Conservation (phyloP, 495 filamentous ascomycete genomes). For the Daldinia caldariorum region DNA sequence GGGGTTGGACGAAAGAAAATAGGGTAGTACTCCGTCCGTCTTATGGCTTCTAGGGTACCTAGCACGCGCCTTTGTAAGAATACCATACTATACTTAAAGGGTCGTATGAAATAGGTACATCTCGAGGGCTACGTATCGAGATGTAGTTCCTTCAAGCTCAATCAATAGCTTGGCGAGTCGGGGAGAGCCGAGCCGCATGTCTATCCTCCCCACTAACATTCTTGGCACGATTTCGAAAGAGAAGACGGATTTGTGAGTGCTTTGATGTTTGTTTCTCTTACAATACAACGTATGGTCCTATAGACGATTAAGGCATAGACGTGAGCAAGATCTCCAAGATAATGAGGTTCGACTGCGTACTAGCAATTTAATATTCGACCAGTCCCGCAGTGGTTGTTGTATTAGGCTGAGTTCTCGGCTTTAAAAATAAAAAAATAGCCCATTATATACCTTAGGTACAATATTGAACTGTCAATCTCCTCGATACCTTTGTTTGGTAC, state of each 20-base stretch:
- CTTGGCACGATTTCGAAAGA: not conserved
- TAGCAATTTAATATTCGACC: constrained; percentile 5
- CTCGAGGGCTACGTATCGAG: too few species aligned
- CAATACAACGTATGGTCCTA: not conserved
- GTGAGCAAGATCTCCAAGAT: not conserved
- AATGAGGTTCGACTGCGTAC: not conserved
- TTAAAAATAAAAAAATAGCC: constrained; percentile 14
- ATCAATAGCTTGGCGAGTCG: constrained; percentile 22
- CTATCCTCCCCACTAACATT: not conserved
- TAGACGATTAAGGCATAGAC: not conserved
- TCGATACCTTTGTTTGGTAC: constrained; percentile 18
- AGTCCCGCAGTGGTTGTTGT: not conserved
- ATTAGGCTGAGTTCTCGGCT: constrained; percentile 6
- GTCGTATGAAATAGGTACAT: too few species aligned
- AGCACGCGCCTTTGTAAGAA: too few species aligned
- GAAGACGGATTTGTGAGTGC: not conserved
- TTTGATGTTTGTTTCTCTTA: not conserved
- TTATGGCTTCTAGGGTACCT: too few species aligned
- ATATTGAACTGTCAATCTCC: constrained; percentile 11
- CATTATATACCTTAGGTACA: constrained; percentile 38
- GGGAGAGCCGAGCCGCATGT: constrained; percentile 30
- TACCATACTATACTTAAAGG: too few species aligned
- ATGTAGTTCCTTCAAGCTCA: constrained; percentile 42
- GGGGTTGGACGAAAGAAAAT: not conserved
- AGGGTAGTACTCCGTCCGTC: too few species aligned